Base-by-base conservation (phyloP, 495 filamentous ascomycete species). In the Acidomyces sp. region DNA sequence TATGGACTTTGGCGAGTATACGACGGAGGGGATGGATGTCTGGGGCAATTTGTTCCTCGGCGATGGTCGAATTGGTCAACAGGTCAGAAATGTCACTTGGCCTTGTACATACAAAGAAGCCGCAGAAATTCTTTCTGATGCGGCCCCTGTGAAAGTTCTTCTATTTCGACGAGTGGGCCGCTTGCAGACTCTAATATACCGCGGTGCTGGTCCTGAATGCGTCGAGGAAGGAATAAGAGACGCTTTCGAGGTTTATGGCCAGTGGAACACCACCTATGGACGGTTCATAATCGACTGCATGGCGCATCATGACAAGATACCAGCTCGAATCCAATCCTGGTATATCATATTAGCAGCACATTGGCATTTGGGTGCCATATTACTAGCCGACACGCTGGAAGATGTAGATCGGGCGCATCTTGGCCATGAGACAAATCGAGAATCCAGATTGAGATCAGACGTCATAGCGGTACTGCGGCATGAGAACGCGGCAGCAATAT, bases 141-240 rank as follows among this genome's bases (percentile, higher is more conserved):
- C 63, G 3, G 63, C 64, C 3, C 63, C 64, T 2, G 55, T 70
- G 43, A 70, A 70, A 37, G 64, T 70, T 3, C 49, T 70, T 3
- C 56, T 70, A 12, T 70, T 65, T 34, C 64, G 66, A 10, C 57
- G 61, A 18, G 55, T 70, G 11, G 59, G 61, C 1, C 62, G 59
- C 7, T 55, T 70, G 0, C 66, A 70, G 42, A 62, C 58, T 3
- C 47, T 65, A 0, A 30, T 66, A 2, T 60, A 60, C 12, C 45
- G 60, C 5, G 21, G 13, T 38, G 10, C 19, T n/a, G 24, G 21
- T 5, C 21, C 35, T 13, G 19, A 6, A 20, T 12, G 7, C 24
- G 35, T 70, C 25, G 66, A 69, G 45, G 45, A 55, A 18, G 50
- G 55, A 11, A 62, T 70, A 20, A 40, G 52, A 3, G 54, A 54